Evolutionary conservation across 257 asterid species (phyloP), one percentile per base, ranked within the genome.

Genomic region (Rauvolfia tetraphylla): DNA sequence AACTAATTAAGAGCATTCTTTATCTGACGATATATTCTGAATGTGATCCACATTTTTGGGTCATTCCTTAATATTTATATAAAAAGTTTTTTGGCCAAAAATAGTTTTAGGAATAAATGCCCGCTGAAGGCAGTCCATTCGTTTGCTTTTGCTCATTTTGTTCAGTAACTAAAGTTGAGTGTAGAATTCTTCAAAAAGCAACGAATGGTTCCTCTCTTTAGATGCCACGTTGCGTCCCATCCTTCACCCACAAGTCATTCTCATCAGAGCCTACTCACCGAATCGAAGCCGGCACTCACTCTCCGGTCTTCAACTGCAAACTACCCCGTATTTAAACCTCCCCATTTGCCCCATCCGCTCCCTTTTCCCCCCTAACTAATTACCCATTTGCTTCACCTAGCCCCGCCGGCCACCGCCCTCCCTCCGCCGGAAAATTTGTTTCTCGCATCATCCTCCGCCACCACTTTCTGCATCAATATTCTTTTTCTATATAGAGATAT

Each of bases 171-270:
- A n/a, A n/a, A n/a, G n/a, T n/a, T n/a, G n/a, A n/a, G n/a, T n/a
- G n/a, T n/a, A n/a, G n/a, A n/a, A n/a, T n/a, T n/a, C n/a, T n/a
- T n/a, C n/a, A n/a, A n/a, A n/a, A n/a, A n/a, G n/a, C n/a, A n/a
- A n/a, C n/a, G n/a, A n/a, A n/a, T n/a, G n/a, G n/a, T n/a, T n/a
- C 46, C 44, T 34, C 1, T 8, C 44, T 33, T 2, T 8, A 7
- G 22, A 12, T 36, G 71, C 48, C 71, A 66, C 71, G 71, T 66
- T 38, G 71, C 71, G 9, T 66, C 8, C 18, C 5, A 65, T 34
- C 12, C 70, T 65, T 65, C 25, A 65, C 70, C 70, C 42, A 65
- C 44, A 33, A 11, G 70, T 65, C 70, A 65, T 18, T 65, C 15
- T 65, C 70, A 65, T 34, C 33, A 22, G 7, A 27, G 15, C 27